Evolutionary conservation across 1,139 yeast species (phyloP).

Genomic region (Debaryomyces sp.): DNA sequence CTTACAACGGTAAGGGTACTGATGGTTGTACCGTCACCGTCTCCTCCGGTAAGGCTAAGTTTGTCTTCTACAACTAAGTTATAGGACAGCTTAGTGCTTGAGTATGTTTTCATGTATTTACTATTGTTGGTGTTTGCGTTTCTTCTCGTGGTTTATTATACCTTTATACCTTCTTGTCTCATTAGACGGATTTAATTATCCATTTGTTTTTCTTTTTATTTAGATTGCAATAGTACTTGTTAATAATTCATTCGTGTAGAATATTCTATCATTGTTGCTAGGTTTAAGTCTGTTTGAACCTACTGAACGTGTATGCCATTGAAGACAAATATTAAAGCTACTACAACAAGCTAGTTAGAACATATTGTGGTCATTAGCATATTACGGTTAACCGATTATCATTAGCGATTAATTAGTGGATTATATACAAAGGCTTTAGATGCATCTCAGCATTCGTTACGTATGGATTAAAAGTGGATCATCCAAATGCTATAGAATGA

Average conservation of each 20-base stretch:
- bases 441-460: too few species aligned
- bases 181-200: conserved; percentile 4
- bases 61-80: conserved; percentile 52
- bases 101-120: not conserved
- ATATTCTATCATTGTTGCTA: too few species aligned
- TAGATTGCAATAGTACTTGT: conserved; percentile 6
- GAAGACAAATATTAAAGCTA: too few species aligned
- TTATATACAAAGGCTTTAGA: not conserved
- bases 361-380: too few species aligned
- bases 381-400: too few species aligned
- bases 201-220: conserved; percentile 6
- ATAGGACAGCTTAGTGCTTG: not conserved
- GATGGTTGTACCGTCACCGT: conserved; percentile 97
- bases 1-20: conserved; percentile 63
- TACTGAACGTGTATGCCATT: too few species aligned
- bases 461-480: conserved; percentile 2
- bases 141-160: conserved; percentile 8
- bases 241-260: not conserved
- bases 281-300: too few species aligned
- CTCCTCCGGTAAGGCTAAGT: conserved; percentile 75
- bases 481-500: conserved; percentile 61
- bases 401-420: not conserved
- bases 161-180: conserved; percentile 8
- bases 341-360: not conserved
- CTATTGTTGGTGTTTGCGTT: conserved; percentile 6